Base-by-base conservation (phyloP, 441 rosid genomes). In the Jatropha podagrica region DNA sequence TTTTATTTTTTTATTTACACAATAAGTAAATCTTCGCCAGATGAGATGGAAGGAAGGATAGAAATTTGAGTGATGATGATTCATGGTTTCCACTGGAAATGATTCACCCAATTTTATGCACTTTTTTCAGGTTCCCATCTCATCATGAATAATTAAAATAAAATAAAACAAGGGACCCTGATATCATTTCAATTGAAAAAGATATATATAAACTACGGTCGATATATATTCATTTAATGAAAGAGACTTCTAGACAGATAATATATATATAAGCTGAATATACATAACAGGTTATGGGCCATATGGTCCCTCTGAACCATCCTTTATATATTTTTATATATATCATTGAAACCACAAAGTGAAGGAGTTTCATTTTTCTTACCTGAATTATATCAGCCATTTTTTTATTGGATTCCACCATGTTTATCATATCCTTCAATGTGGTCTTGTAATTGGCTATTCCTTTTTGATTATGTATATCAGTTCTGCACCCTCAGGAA, bases 351-450 rank as follows among this genome's bases (percentile, higher is more conserved):
- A 12, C 37, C 68, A 48, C 11, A 23, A 13, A 40, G 0, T 11
- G 11, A 40, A 13, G 56, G 54, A 46, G 7, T 20, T 15, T 32
- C 32, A 32, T 46, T 64, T 42, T 27, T 15, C 40, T 76, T 72
- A 76, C 85, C 82, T 70, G 72, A 55, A 32, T 66, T 17, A 37
- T 2, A 18, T 17, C 38, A 7, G 56, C 11, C 56, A 23, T 7
- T 15, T 40, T 26, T 42, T 42, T 72, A 38, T 37, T 59, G 12
- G 73, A 68, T 27, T 76, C 70, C 78, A 73, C 71, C 76, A 65
- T 79, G 0, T n/a, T n/a, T 18, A 51, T 54, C 15, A 11, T 27
- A 55, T 17, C 27, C 69, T 65, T 11, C 37, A 61, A 69, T 15
- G 67, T n/a, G 14, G 68, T 2, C 41, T 59, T 48, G 44, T 26